Base-by-base conservation (phyloP, 257 asterid species). In the Agastache rugosa region DNA sequence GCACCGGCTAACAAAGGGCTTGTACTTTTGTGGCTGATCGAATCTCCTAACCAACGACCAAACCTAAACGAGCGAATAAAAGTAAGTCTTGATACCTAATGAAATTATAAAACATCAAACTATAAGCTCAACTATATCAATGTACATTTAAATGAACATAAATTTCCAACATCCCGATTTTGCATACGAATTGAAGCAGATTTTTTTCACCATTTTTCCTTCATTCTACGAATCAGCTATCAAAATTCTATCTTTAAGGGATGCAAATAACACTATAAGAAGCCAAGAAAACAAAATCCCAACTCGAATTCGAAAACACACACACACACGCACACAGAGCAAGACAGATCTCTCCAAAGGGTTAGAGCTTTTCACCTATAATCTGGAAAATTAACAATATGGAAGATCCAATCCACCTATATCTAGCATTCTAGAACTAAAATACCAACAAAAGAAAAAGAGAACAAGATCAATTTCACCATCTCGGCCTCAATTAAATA, bases 31-130 rank as follows among this genome's bases (percentile, higher is more conserved):
- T 68, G 98, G 97, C 80, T 92, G 87, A 81, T 92, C 97, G 48
- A 92, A 92, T 72, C 96, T 87, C 87, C 97, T 87, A 75, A 87
- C 98, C 75, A 91, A 69, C 6, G 98, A 91, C 98, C 98, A 93
- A 72, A 93, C 98, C 97, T 93, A 66, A 11, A 81, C 53, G 1
- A 25, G 58, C 6, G 16, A 27, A 59, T 55, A 65, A 41, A 55
- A 15, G 41, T 34, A 16, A 65, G 8, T 27, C 42, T 51, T 44
- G 55, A 53, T 27, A 42, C 8, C 31, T 17, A 14, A 48, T 66
- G 27, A 72, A 5, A 37, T 31, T 53, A 23, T 23, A 71, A 78
- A 58, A 54, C 39, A 27, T 23, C 50, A 31, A 35, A 54, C 41
- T 25, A 45, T 42, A 12, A 67, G 22, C 22, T 19, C n/a, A 59